Evolutionary conservation across 202 grass and related monocot genomes (phyloP).

Genomic region (Brachypodium distachyon): DNA sequence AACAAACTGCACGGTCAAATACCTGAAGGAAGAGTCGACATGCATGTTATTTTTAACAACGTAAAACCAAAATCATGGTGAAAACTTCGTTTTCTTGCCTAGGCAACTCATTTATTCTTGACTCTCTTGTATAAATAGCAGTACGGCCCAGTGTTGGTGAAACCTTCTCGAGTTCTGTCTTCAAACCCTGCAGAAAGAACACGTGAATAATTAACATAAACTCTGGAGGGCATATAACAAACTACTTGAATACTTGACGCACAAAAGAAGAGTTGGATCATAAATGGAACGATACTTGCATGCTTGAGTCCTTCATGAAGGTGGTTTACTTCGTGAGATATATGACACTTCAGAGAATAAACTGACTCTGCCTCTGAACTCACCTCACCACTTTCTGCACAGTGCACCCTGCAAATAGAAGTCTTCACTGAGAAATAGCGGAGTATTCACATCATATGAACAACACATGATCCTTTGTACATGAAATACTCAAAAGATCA

Average conservation of each 20-base stretch:
- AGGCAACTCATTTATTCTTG: conserved; percentile 64
- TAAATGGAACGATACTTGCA: conserved; percentile 29
- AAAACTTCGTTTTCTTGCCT: conserved; percentile 31
- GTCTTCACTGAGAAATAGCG: conserved; percentile 3
- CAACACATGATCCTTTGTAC: too few species aligned
- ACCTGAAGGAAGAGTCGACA: conserved; percentile 33
- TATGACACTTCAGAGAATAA: conserved; percentile 88
- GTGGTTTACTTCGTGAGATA: conserved; percentile 95
- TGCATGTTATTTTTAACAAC: not conserved
- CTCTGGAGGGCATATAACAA: not conserved
- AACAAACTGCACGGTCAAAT: conserved; percentile 86
- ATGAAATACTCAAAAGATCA: not conserved
- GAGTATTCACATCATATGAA: not conserved
- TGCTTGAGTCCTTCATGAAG: conserved; percentile 85
- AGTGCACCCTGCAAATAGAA: conserved; percentile 58
- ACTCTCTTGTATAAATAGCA: conserved; percentile 74
- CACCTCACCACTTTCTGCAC: conserved; percentile 87
- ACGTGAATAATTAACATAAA: conserved; percentile 11
- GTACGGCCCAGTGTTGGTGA: conserved; percentile 63
- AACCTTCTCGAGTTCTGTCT: conserved; percentile 85
- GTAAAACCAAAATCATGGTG: not conserved
- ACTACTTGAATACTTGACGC: not conserved
- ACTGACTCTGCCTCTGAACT: conserved; percentile 67
- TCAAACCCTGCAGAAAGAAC: conserved; percentile 54
- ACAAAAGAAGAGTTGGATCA: too few species aligned